These are phyloP conservation scores for Penicillium manginii DNA, from an alignment of 495 filamentous ascomycete species.

Conservation along the genomic window DNA sequence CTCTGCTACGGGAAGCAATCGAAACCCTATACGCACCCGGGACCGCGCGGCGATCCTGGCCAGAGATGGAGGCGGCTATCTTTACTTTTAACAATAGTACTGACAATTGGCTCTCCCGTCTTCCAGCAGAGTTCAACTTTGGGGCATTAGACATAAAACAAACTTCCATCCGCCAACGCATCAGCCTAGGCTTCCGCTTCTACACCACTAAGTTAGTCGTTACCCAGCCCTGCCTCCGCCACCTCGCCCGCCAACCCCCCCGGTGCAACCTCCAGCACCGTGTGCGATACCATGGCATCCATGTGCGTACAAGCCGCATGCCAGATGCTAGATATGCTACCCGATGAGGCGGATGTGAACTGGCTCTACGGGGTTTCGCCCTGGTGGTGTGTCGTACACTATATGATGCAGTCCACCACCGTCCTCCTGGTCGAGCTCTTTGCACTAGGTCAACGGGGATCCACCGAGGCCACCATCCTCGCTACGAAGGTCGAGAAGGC, in stretches of 20 bases:
- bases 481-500: conserved; percentile 50
- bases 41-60: conserved; percentile 22
- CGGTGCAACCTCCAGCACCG: conserved; percentile 20
- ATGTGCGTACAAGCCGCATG: conserved; percentile 55
- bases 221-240: conserved; percentile 61
- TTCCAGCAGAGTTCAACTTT: conserved; percentile 36
- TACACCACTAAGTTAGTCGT: conserved; percentile 59
- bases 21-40: conserved; percentile 28
- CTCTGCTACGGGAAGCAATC: conserved; percentile 28
- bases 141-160: conserved; percentile 13
- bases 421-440: conserved; percentile 60
- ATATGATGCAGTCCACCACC: conserved; percentile 60
- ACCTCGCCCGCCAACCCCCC: conserved; percentile 29
- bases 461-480: conserved; percentile 38
- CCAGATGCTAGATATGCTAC: conserved; percentile 52
- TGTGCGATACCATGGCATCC: conserved; percentile 51
- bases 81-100: conserved; percentile 21
- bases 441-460: conserved; percentile 41
- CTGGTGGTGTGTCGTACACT: conserved; percentile 66
- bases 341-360: conserved; percentile 32
- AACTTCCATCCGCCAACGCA: conserved; percentile 36
- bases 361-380: conserved; percentile 51
- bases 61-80: conserved; percentile 27
- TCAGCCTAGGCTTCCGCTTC: conserved; percentile 54
- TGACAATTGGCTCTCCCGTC: conserved; percentile 29